A percentile compares a stretch with the other conserved stretches of the same genome.
These are phyloP conservation scores for Phytophthora idaei DNA, from an alignment of 352 stramenopile species.

Conservation along the genomic window DNA sequence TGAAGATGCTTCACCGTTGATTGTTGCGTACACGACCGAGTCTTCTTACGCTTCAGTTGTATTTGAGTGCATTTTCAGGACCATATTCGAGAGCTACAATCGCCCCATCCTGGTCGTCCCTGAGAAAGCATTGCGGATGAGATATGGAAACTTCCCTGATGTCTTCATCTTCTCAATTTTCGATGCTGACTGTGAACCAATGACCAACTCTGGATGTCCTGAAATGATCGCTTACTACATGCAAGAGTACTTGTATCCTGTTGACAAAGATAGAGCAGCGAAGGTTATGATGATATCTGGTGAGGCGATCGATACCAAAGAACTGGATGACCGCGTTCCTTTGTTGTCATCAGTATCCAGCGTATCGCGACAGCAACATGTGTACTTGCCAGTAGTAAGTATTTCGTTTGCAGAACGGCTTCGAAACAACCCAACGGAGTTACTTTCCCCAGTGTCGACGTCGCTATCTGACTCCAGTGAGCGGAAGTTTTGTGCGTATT, in stretches of 20 bases:
- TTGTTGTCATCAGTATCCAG: slow-evolving; percentile 36
- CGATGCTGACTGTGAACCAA: slow-evolving; percentile 15
- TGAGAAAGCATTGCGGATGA: slow-evolving; percentile 12
- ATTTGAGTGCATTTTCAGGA: slow-evolving; percentile 44
- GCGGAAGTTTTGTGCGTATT: slow-evolving; percentile 52
- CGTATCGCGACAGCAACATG: slow-evolving; percentile 14
- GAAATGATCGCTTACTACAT: slow-evolving; percentile 21
- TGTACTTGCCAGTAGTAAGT: slow-evolving; percentile 41
- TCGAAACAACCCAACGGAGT: slow-evolving; percentile 25
- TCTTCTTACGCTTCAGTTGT: slow-evolving; percentile 16
- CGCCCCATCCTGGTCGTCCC: slow-evolving; percentile 39
- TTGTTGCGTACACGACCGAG: slow-evolving; percentile 29
- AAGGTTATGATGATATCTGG: slow-evolving; percentile 43
- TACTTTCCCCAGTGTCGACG: slow-evolving; percentile 24
- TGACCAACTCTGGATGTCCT: slow-evolving; percentile 5
- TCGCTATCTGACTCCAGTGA: background rate
- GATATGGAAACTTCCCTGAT: slow-evolving; percentile 23
- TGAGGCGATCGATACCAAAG: slow-evolving; percentile 27
- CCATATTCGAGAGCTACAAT: slow-evolving; percentile 24
- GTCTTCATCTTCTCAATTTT: slow-evolving; percentile 50
- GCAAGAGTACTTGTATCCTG: slow-evolving; percentile 13
- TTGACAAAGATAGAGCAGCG: background rate
- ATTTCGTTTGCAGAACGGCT: slow-evolving; percentile 47
- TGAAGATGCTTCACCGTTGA: slow-evolving; percentile 6
- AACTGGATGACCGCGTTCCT: slow-evolving; percentile 33